phyloP scores from a whole-genome alignment of 768 basidiomycete species.

The Galerina sulciceps region DNA sequence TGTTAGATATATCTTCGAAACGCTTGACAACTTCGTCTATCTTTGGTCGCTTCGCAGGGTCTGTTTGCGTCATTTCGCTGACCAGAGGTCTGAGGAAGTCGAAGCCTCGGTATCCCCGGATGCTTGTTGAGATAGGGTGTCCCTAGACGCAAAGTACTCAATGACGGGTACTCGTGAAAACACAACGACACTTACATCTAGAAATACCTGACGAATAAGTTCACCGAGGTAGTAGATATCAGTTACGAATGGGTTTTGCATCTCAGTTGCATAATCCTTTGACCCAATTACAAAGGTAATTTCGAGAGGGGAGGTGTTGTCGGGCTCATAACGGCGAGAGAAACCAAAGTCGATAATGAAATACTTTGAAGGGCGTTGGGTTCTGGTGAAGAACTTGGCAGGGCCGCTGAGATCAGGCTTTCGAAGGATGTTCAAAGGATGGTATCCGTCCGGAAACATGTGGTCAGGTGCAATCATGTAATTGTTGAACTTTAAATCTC shows the following conservation, averaged over 20 bases:
- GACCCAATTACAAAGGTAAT: background rate
- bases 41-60: slow-evolving; percentile 37
- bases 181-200: background rate
- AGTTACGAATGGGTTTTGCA: slow-evolving; percentile 2
- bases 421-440: background rate
- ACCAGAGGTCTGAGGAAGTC: slow-evolving; percentile 34
- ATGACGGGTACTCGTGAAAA: background rate
- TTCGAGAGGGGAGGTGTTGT: background rate
- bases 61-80: slow-evolving; percentile 36
- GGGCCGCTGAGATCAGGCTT: background rate
- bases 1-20: slow-evolving; percentile 29
- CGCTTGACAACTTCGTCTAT: slow-evolving; percentile 39
- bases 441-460: slow-evolving; percentile 3
- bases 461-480: slow-evolving; percentile 6
- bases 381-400: slow-evolving; percentile 10
- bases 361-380: slow-evolving; percentile 15
- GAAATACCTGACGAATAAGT: slow-evolving; percentile 5
- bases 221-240: slow-evolving; percentile 13
- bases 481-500: slow-evolving; percentile 7
- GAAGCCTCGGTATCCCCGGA: slow-evolving; percentile 23
- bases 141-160: background rate
- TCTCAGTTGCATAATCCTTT: background rate
- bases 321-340: background rate
- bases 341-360: slow-evolving; percentile 19
- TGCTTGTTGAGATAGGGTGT: background rate